These are phyloP conservation scores for Pythium angustatum DNA, from an alignment of 352 stramenopile genomes.

Conservation along the genomic window DNA sequence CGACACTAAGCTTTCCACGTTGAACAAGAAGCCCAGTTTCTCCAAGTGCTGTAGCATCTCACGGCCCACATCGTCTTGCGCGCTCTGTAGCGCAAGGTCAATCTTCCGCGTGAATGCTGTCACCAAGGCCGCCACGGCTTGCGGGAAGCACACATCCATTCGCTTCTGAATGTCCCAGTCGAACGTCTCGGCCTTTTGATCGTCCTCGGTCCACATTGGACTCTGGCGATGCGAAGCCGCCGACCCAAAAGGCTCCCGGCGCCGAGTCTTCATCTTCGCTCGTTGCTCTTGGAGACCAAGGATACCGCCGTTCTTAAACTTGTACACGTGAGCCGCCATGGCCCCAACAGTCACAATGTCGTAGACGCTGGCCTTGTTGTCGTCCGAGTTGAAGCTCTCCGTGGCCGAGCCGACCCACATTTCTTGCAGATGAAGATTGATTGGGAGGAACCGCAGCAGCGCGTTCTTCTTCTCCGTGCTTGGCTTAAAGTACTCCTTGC, in stretches of 20 bases:
- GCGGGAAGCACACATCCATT: conserved; percentile 85
- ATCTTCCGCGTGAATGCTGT: conserved; percentile 83
- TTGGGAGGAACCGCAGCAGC: conserved; percentile 75
- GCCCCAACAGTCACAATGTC: conserved; percentile 86
- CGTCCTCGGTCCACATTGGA: conserved; percentile 79
- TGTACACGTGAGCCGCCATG: conserved; percentile 87
- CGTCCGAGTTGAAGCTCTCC: conserved; percentile 22
- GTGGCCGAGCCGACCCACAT: conserved; percentile 78
- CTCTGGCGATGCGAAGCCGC: conserved; percentile 54
- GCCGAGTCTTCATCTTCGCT: conserved; percentile 64
- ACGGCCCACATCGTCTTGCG: conserved; percentile 41
- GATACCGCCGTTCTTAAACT: conserved; percentile 87
- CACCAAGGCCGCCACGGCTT: conserved; percentile 76
- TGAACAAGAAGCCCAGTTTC: conserved; percentile 81
- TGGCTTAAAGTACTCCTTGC: conserved; percentile 86
- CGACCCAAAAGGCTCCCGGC: conserved; percentile 49
- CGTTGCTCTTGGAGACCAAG: conserved; percentile 73
- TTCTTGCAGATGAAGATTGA: conserved; percentile 85
- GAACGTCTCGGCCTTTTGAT: conserved; percentile 76
- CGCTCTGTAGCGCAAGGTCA: conserved; percentile 68
- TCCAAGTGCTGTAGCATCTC: conserved; percentile 77
- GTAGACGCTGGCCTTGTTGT: conserved; percentile 58
- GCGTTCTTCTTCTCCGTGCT: conserved; percentile 87
- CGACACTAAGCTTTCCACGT: conserved; percentile 83
- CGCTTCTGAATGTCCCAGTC: conserved; percentile 80